phyloP scores from a whole-genome alignment of 1,284 basidiomycete species.

The Ceratobasidium sp. region DNA sequence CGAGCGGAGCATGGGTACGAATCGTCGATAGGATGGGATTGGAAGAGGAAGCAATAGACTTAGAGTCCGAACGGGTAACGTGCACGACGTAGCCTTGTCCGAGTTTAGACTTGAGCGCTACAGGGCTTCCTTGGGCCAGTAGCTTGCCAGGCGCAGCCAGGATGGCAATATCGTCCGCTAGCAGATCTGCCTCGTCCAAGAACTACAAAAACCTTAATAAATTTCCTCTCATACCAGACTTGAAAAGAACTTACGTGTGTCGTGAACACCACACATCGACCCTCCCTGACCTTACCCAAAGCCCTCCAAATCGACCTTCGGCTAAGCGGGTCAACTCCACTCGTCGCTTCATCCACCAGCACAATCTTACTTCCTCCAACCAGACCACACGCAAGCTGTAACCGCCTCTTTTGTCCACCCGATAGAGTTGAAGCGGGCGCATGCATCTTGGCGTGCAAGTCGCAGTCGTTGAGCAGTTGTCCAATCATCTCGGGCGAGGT shows the following conservation, averaged over 20 bases:
- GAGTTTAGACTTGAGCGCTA: constrained; percentile 76
- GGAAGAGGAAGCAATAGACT: background rate
- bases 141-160: constrained; percentile 80
- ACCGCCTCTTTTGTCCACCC: constrained; percentile 85
- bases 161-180: constrained; percentile 81
- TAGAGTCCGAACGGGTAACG: constrained; percentile 60
- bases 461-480: constrained; percentile 76
- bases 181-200: constrained; percentile 82
- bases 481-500: constrained; percentile 66
- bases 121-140: constrained; percentile 78
- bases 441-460: constrained; percentile 75
- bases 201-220: constrained; percentile 61
- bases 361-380: constrained; percentile 77
- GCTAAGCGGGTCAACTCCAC: constrained; percentile 83
- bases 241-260: constrained; percentile 67
- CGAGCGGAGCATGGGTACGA: constrained; percentile 65
- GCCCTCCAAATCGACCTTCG: constrained; percentile 82
- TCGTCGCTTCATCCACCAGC: constrained; percentile 79
- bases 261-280: constrained; percentile 75
- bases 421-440: constrained; percentile 74
- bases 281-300: constrained; percentile 73
- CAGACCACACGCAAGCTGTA: constrained; percentile 82
- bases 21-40: constrained; percentile 61
- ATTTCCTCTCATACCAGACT: background rate
- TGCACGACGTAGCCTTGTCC: constrained; percentile 79